Base-by-base conservation (phyloP, 352 stramenopile genomes). In the Phytophthora tubulina region DNA sequence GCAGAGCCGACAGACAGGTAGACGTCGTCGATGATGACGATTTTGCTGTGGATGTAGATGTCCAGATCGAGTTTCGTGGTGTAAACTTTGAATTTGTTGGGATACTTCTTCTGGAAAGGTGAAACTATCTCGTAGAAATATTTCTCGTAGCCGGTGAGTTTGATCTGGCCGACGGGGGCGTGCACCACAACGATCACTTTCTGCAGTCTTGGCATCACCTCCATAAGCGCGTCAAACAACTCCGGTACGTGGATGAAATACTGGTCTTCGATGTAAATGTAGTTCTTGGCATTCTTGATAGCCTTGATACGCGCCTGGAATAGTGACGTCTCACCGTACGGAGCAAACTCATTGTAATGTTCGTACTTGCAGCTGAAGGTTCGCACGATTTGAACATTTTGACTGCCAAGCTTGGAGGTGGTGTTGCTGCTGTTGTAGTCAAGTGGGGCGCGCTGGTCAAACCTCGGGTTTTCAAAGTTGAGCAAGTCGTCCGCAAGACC, bases 251-350 rank as follows among this genome's bases (percentile, higher is more conserved):
- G 58, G 0, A 87, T 64, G 41, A 90, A 88, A 68, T 90, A 90
- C 70, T 90, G 82, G 60, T 90, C 82, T 45, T 90, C 80, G 21
- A 90, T 84, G 72, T 88, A 90, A 33, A 90, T 82, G 46, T 76
- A 90, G 66, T 89, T 90, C 61, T 81, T 81, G 2, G 82, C 82
- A 38, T 77, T 81, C 17, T 65, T 62, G 39, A 89, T 81, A 6
- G 79, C 83, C 59, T 90, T 88, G 61, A 90, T 61, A 11, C 79
- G 79, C 8, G 79, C 64, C 2, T 79, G 59, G 50, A 88, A 78
- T 10, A 89, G 58, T 33, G 83, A 82, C 9, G 68, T 56, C 44
- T 91, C 83, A 27, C 83, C 81, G 0, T 76, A 54, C 1, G 80
- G 79, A 0, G 83, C 83, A 21, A 91, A 85, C 14, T 83, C 70